Evolutionary conservation across 345 rosid species (phyloP), one percentile per base, ranked within the genome.

Genomic region (Citrus hindsii): DNA sequence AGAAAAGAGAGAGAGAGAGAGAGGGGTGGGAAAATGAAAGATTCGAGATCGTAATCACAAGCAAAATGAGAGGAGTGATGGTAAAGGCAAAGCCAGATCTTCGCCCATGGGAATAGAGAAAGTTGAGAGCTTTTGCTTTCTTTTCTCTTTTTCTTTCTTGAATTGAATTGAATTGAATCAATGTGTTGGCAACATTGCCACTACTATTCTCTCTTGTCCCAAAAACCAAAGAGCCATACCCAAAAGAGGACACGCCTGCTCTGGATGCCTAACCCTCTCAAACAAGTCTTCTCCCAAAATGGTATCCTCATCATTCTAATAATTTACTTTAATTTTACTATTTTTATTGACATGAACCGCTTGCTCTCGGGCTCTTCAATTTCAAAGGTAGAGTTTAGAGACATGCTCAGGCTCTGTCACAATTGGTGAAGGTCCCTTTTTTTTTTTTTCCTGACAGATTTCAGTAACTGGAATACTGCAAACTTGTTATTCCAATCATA

Each of bases 71-170:
- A 61, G 60, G 32, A 46, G 71, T 27, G 76, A 70, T 51, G 71
- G 61, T 69, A 75, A 83, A 83, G 86, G 86, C 65, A 77, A 77
- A 76, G 85, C 70, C 87, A 80, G 86, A 84, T 85, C 84, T 82
- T 87, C 80, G 71, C 55, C 77, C 86, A 85, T 89, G 90, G 85
- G 87, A 85, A 84, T 80, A 86, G 90, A 84, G 87, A 89, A 89
- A 89, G 89, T 64, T 62, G 27, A 14, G 33, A 66, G 81, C 90
- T 85, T 89, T 89, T 81, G 84, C 85, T 85, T 81, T 85, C 68
- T 74, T 40, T 64, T 32, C 61, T 46, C 28, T 67, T 76, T 37
- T 51, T 14, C 33, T 46, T 48, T 28, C 58, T 76, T 38, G 28
- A 76, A 37, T 79, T 38, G 28, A 76, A 37, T 79, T 38, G 28